Evolutionary conservation across 2,329 filamentous ascomycete species (phyloP).

Genomic region (Fusarium vanettenii): DNA sequence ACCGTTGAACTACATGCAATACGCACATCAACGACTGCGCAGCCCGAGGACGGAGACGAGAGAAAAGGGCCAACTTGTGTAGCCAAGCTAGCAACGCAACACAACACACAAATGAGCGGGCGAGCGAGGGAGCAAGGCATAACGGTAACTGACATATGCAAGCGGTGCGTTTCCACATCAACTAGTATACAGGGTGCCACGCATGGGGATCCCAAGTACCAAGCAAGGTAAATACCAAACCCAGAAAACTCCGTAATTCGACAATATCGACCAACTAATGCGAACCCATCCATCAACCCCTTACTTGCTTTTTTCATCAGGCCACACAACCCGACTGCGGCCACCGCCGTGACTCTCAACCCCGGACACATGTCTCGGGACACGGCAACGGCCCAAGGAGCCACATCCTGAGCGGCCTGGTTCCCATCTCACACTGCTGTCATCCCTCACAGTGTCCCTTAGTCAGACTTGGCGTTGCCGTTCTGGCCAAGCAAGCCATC

Average conservation of each 20-base stretch:
- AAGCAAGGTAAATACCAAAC: conserved; percentile 19
- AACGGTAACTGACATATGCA: conserved; percentile 23
- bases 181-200: conserved; percentile 33
- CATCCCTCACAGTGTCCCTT: conserved; percentile 7
- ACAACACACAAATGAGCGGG: background rate
- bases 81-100: background rate
- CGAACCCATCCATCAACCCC: conserved; percentile 21
- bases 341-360: background rate
- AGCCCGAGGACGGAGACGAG: background rate
- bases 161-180: conserved; percentile 23
- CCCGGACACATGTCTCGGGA: background rate
- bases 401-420: background rate
- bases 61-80: background rate
- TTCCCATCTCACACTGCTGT: background rate
- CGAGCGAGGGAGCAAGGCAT: background rate
- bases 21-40: background rate
- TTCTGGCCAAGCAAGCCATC: conserved; percentile 70
- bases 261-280: conserved; percentile 7
- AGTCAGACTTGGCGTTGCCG: conserved; percentile 52
- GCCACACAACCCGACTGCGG: background rate
- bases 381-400: background rate
- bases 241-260: conserved; percentile 45
- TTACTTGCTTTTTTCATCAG: background rate
- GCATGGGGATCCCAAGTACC: background rate
- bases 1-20: background rate